These are phyloP conservation scores for Cladosporium sp. DNA, from an alignment of 2,329 filamentous ascomycete species.

Conservation along the genomic window DNA sequence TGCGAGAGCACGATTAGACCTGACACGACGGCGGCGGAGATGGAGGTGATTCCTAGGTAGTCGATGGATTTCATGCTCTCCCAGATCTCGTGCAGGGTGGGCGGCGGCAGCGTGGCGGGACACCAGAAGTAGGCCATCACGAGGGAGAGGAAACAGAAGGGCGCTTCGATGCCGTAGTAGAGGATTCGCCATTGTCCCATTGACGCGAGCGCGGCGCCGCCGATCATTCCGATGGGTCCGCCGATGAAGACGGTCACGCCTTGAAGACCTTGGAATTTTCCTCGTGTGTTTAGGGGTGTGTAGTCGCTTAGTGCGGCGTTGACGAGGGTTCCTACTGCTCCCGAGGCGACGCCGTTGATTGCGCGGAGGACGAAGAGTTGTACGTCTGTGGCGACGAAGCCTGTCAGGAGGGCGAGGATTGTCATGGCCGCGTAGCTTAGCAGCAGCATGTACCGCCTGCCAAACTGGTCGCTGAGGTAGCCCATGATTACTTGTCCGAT, in stretches of 20 bases:
- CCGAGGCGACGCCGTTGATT: constrained; percentile 18
- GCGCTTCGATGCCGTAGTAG: constrained; percentile 14
- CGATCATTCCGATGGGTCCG: constrained; percentile 18
- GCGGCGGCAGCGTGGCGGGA: constrained; percentile 11
- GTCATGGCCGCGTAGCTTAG: constrained; percentile 10
- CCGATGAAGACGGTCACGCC: constrained; percentile 12
- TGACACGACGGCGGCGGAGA: constrained; percentile 18
- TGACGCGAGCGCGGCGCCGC: constrained; percentile 16
- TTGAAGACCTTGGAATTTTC: constrained; percentile 19
- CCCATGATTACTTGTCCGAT: constrained; percentile 21
- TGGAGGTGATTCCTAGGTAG: constrained; percentile 18
- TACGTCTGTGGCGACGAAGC: constrained; percentile 4
- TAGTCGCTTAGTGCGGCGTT: constrained; percentile 24
- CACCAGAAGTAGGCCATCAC: constrained; percentile 14
- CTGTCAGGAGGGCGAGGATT: constrained; percentile 12
- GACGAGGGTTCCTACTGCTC: constrained; percentile 22
- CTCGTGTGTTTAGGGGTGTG: constrained; percentile 14
- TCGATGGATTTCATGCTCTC: constrained; percentile 17
- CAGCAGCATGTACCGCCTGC: constrained; percentile 19
- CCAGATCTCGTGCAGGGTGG: constrained; percentile 2
- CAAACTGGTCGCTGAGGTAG: constrained; percentile 22
- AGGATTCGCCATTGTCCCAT: constrained; percentile 15
- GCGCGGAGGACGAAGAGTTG: constrained; percentile 15
- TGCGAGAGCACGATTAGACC: constrained; percentile 23
- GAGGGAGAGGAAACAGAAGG: constrained; percentile 7